Evolutionary conservation across 108 stramenopile genomes (phyloP), one percentile per base, ranked within the genome.

Genomic region (Skeletonema menzelii): DNA sequence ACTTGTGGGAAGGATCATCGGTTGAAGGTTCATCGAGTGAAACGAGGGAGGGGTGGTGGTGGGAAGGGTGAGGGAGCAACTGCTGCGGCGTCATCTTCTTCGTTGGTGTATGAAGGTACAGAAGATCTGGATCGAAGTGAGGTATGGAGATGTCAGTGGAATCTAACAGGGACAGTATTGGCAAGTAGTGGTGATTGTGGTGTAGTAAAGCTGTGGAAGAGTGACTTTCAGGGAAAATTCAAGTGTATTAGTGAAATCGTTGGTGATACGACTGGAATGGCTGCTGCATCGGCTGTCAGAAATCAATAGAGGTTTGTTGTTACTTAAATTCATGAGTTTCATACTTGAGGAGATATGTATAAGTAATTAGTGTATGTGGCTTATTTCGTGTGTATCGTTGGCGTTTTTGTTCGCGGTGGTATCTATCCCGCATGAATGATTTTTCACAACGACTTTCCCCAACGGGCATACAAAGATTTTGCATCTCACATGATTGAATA

Each of bases 81-180:
- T 1, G n/a, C 44, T 27, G 42, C 58, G 40, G 63, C 26, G 37
- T 17, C 47, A 61, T 38, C 49, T 57, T 56, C 68, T 8, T 38
- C 75, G 35, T 67, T 96, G 55, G 77, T 80, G 24, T 76, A 91
- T 34, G 88, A 89, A 68, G 85, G 87, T 8, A 81, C 92, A 83
- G 79, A 77, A 46, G 31, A 72, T 82, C 42, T 79, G 65, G 61
- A 81, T 73, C 67, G 82, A 42, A 65, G 70, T 63, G 84, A 84
- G 69, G 80, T 85, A 13, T 97, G 97, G 97, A 71, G 86, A 44
- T 85, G 88, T 57, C 84, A 88, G 56, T 95, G 90, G 90, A 92
- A 97, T 79, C 91, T 95, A 15, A 97, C 97, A 24, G 97, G 97
- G 3, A 97, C 95, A 0, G 91, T 97, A 10, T 67, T 97, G 59